Conservation (phyloP, 345 rosid species). For the Aquilaria sinensis region DNA sequence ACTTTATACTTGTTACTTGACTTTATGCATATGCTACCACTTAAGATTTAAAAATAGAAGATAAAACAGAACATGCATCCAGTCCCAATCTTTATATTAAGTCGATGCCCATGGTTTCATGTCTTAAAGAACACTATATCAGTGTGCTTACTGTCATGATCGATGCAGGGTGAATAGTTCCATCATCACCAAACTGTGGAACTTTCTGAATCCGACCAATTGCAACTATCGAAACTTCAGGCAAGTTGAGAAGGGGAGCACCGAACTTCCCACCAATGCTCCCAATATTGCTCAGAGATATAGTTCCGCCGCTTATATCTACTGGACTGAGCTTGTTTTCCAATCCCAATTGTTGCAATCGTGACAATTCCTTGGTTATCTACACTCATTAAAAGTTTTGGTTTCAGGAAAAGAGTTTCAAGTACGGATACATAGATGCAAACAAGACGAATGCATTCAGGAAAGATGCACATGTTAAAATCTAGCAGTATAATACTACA, state of each 20-base stretch:
- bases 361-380: slow-evolving; percentile 77
- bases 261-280: slow-evolving; percentile 94
- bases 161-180: slow-evolving; percentile 57
- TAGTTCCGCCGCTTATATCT: slow-evolving; percentile 81
- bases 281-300: slow-evolving; percentile 87
- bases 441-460: background rate
- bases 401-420: background rate
- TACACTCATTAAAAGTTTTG: slow-evolving; percentile 4
- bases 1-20: too few species aligned
- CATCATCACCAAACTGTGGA: slow-evolving; percentile 56
- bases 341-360: slow-evolving; percentile 63
- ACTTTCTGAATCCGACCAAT: slow-evolving; percentile 83
- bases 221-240: slow-evolving; percentile 89
- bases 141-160: slow-evolving; percentile 57
- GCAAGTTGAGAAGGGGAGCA: slow-evolving; percentile 79
- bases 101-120: too few species aligned
- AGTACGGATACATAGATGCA: background rate
- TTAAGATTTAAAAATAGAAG: too few species aligned
- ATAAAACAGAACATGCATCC: too few species aligned
- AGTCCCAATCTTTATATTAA: too few species aligned
- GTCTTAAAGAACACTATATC: too few species aligned
- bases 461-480: too few species aligned
- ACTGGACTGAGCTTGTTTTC: slow-evolving; percentile 67
- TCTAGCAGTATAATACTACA: background rate
- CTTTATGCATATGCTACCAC: too few species aligned